A percentile compares a stretch with the other conserved stretches of the same genome.
Conservation (phyloP, 345 rosid species). For the Schrenkiella parvula region DNA sequence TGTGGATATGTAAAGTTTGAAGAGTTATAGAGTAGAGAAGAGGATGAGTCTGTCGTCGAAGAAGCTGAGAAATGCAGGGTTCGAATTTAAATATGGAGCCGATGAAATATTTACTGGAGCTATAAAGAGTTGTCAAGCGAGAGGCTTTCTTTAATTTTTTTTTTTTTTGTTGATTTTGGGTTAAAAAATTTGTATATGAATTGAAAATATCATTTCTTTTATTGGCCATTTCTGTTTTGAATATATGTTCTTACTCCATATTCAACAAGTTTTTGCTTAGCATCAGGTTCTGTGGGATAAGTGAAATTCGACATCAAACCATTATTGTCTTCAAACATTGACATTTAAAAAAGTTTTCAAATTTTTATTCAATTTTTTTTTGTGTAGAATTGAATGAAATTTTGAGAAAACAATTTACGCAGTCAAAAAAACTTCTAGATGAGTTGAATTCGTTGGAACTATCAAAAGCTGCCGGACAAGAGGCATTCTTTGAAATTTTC, state of each 20-base stretch:
- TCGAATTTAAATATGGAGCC: conserved; percentile 39
- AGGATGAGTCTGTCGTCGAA: conserved; percentile 36
- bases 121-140: conserved; percentile 35
- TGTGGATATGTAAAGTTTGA: conserved; percentile 7
- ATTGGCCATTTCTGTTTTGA: conserved; percentile 3
- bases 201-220: conserved; percentile 21
- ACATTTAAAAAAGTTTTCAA: no score
- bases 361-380: no score
- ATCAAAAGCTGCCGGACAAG: no score
- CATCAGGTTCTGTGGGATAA: no score
- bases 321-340: no score
- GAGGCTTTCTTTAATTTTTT: conserved; percentile 32
- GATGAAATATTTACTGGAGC: conserved; percentile 45
- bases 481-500: no score
- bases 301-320: no score
- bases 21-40: conserved; percentile 20
- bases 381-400: no score
- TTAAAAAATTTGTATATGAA: conserved; percentile 29
- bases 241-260: neutral
- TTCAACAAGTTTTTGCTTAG: no score
- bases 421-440: no score
- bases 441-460: no score
- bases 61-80: conserved; percentile 46
- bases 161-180: neutral
- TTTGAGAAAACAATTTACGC: no score